phyloP scores from a whole-genome alignment of 768 basidiomycete genomes.

The Mycena pura region DNA sequence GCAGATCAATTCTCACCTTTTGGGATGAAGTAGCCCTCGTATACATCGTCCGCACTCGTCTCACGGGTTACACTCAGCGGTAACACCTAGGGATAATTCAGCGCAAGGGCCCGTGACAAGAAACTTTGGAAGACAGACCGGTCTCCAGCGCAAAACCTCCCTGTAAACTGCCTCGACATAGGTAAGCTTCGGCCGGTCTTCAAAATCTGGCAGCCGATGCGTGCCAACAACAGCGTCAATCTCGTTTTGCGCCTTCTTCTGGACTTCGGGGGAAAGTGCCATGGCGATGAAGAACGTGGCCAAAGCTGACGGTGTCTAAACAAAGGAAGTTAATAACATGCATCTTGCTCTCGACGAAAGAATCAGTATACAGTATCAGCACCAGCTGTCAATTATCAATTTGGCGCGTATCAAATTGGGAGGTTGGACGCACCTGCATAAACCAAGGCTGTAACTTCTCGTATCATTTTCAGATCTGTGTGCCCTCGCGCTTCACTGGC shows the following conservation, averaged over 20 bases:
- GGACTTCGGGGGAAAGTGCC: neutral
- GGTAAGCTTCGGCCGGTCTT: constrained; percentile 25
- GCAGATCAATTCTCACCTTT: constrained; percentile 2
- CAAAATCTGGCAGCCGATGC: constrained; percentile 1
- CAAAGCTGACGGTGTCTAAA: constrained; percentile 7
- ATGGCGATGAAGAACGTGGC: constrained; percentile 5
- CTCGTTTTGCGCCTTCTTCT: constrained; percentile 11
- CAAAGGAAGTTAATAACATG: neutral
- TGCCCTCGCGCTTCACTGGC: neutral
- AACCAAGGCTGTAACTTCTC: neutral
- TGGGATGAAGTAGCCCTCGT: constrained; percentile 21
- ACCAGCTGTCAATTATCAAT: too few relatives aligned
- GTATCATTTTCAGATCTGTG: neutral
- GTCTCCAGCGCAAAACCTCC: constrained; percentile 34
- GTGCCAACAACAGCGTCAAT: constrained; percentile 8
- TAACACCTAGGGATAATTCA: too few relatives aligned
- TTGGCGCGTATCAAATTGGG: neutral
- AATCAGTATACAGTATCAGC: neutral
- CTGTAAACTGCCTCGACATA: constrained; percentile 33
- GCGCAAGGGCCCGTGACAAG: too few relatives aligned
- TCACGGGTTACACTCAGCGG: constrained; percentile 26
- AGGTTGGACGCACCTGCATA: neutral
- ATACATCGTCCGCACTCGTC: constrained; percentile 18
- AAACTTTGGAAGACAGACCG: too few relatives aligned
- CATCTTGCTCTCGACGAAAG: neutral